A percentile compares a stretch with the other conserved stretches of the same genome.
phyloP scores from a whole-genome alignment of 768 basidiomycete species.

The Kwoniella sp. region DNA sequence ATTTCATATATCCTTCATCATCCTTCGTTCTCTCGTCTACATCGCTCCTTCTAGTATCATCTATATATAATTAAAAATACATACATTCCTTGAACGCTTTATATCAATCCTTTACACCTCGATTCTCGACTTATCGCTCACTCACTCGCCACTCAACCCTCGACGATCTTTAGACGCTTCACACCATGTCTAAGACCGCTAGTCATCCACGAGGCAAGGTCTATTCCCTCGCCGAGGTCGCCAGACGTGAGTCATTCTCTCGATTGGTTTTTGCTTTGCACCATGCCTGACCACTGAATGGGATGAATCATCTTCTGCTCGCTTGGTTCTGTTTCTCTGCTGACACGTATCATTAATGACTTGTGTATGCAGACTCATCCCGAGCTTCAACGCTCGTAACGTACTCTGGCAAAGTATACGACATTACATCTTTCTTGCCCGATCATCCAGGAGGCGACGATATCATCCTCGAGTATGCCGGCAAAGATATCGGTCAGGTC shows the following conservation, averaged over 20 bases:
- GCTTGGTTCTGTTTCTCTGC: too few species aligned
- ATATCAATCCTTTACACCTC: not conserved
- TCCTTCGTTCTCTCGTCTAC: not conserved
- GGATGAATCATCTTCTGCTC: too few species aligned
- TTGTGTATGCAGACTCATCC: not conserved
- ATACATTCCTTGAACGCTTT: not conserved
- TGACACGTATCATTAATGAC: not conserved
- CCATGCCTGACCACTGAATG: too few species aligned
- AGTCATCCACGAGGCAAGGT: constrained; percentile 12
- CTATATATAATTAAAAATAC: not conserved
- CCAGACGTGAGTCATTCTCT: constrained; percentile 19
- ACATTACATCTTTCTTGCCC: constrained; percentile 76
- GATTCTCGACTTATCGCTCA: not conserved
- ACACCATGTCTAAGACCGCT: constrained; percentile 5
- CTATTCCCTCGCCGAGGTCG: constrained; percentile 23
- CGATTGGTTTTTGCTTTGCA: not conserved
- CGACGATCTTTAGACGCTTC: not conserved
- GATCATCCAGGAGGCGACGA: constrained; percentile 98
- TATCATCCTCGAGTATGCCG: constrained; percentile 76
- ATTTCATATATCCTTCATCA: constrained; percentile 2
- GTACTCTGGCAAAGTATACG: constrained; percentile 79
- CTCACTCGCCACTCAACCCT: not conserved
- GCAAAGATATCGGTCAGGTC: constrained; percentile 73
- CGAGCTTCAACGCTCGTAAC: constrained; percentile 77
- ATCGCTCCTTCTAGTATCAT: not conserved